These are phyloP conservation scores for Gaultheria prostrata DNA, from an alignment of 148 eudicot genomes.

Conservation along the genomic window DNA sequence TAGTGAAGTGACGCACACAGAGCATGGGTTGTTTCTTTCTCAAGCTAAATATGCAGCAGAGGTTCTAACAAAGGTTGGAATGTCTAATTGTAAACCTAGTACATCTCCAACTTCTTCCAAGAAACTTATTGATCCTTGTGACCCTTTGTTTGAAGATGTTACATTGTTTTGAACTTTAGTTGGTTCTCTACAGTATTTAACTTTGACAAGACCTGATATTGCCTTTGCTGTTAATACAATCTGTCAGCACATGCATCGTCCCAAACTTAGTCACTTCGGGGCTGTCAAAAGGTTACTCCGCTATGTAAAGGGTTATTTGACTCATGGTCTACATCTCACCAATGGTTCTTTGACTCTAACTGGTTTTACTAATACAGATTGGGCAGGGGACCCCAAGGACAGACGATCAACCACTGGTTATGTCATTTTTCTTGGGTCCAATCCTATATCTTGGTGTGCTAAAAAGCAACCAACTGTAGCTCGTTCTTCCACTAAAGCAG, in stretches of 20 bases:
- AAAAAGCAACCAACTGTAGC: background rate
- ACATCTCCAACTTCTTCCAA: background rate
- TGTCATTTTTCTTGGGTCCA: background rate
- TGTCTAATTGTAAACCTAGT: background rate
- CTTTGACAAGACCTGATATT: background rate
- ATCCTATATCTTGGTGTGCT: background rate
- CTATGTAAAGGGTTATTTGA: background rate
- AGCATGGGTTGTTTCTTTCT: background rate
- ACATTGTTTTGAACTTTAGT: background rate
- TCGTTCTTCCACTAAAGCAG: background rate
- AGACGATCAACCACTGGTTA: background rate
- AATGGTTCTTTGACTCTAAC: background rate
- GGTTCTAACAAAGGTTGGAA: background rate
- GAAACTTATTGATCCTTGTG: background rate
- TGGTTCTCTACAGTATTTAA: background rate
- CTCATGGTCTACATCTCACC: background rate
- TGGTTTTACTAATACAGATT: background rate
- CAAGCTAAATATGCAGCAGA: background rate
- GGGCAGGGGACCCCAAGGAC: background rate
- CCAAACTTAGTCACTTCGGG: background rate
- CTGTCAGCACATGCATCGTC: background rate
- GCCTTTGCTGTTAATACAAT: background rate
- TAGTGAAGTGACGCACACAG: background rate
- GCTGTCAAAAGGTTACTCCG: background rate
- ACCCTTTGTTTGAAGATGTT: background rate